Conservation (phyloP, 805 yeast species). For the Helenozyma baotianmanensis region DNA sequence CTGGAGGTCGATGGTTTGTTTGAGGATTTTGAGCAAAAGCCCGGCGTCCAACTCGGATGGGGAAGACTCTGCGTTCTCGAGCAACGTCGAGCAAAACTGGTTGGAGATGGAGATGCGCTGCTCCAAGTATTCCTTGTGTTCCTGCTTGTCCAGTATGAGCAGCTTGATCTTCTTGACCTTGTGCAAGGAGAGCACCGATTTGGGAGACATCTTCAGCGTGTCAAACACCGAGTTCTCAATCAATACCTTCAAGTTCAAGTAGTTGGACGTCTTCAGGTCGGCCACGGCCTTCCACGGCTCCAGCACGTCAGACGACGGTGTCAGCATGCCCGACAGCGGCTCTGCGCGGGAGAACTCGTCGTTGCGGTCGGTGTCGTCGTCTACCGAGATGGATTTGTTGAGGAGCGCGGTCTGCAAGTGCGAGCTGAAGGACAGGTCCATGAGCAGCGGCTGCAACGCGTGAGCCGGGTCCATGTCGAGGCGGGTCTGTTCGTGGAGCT, state of each 20-base stretch:
- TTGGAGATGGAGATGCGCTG: constrained; percentile 29
- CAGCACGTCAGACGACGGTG: constrained; percentile 17
- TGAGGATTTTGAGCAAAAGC: constrained; percentile 27
- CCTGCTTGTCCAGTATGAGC: constrained; percentile 26
- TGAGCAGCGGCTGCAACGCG: constrained; percentile 15
- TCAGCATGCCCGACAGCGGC: constrained; percentile 8
- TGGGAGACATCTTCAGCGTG: constrained; percentile 29
- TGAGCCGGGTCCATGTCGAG: constrained; percentile 1
- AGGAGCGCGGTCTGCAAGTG: constrained; percentile 25
- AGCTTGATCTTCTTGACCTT: constrained; percentile 25
- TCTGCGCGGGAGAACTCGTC: constrained; percentile 11
- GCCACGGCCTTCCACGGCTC: constrained; percentile 9
- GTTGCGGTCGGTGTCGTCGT: constrained; percentile 10
- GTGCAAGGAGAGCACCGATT: constrained; percentile 29
- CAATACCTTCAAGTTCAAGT: constrained; percentile 38
- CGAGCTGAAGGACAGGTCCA: constrained; percentile 28
- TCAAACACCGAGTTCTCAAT: constrained; percentile 44
- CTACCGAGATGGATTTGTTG: constrained; percentile 7
- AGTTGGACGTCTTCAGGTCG: constrained; percentile 20
- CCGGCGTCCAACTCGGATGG: constrained; percentile 23
- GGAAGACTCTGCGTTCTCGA: constrained; percentile 13
- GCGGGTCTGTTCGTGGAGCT: constrained; percentile 38
- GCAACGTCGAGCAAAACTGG: constrained; percentile 28
- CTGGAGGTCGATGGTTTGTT: constrained; percentile 29
- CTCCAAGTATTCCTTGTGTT: constrained; percentile 26